These are phyloP conservation scores for Lavandula angustifolia DNA, from an alignment of 257 asterid genomes.

Conservation along the genomic window DNA sequence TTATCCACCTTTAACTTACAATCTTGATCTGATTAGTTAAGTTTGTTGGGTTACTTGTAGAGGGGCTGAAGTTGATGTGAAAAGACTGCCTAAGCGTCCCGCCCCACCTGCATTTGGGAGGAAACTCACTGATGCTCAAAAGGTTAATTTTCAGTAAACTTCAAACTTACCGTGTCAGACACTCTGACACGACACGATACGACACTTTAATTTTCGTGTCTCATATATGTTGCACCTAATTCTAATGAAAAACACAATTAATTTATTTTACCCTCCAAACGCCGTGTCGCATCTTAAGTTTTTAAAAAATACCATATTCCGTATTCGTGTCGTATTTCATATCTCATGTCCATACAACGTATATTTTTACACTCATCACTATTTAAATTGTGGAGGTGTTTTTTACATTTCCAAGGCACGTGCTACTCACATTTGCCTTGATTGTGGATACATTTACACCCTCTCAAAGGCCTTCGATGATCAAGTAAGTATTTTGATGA, in stretches of 20 bases:
- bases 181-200: too few relatives aligned
- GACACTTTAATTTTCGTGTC: too few relatives aligned
- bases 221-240: too few relatives aligned
- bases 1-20: background rate
- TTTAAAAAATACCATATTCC: too few relatives aligned
- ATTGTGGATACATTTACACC: slow-evolving; percentile 93
- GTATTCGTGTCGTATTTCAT: too few relatives aligned
- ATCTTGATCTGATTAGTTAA: background rate
- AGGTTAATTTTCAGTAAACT: slow-evolving; percentile 43
- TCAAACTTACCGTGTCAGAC: too few relatives aligned
- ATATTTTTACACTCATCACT: background rate
- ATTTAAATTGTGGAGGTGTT: background rate
- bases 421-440: slow-evolving; percentile 96
- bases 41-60: slow-evolving; percentile 41
- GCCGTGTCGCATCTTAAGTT: too few relatives aligned
- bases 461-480: slow-evolving; percentile 78
- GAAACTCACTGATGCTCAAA: slow-evolving; percentile 79
- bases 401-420: slow-evolving; percentile 54
- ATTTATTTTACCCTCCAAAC: too few relatives aligned
- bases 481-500: slow-evolving; percentile 53
- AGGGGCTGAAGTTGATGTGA: slow-evolving; percentile 85
- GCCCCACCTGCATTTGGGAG: slow-evolving; percentile 96
- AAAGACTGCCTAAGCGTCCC: slow-evolving; percentile 85
- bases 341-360: too few relatives aligned
- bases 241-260: too few relatives aligned